Evolutionary conservation across 1,284 basidiomycete genomes (phyloP), one percentile per base, ranked within the genome.

Genomic region (Tilletia indica): DNA sequence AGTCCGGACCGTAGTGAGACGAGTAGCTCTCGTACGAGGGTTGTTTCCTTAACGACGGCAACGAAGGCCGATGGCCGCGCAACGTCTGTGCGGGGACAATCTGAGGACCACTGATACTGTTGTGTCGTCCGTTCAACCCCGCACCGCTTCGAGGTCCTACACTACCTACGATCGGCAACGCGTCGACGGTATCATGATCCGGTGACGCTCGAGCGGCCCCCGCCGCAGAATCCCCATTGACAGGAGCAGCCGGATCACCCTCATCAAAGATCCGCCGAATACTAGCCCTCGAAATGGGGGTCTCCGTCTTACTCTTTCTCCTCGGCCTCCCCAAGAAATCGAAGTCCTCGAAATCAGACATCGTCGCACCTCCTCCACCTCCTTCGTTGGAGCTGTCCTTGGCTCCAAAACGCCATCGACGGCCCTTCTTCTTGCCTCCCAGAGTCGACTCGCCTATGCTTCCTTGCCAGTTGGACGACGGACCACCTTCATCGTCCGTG

Each of bases 91-190:
- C 31, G 16, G 61, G 61, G 12, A n/a, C 21, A 9, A 16, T 39
- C 36, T 64, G 61, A 4, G 61, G 12, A 34, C 56, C 56, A 39
- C 61, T 42, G 34, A 64, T 64, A 16, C 61, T 64, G 61, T 64
- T 64, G 16, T 64, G 61, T 16, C 61, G 61, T 64, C 61, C 61
- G 38, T 19, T 42, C 16, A 64, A 14, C 25, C 58, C 58, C 16
- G 58, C 34, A 19, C 61, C 61, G 34, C 61, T 64, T 16, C 61
- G 31, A 11, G 31, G 36, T 11, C 61, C 34, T 4, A 64, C 11
- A 21, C 14, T 64, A 34, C 61, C 61, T 4, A 64, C 61, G 12
- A 34, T 64, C 31, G 61, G 61, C 61, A 64, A 64, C 16, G 61
- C 61, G 5, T 64, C 61, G 36, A 64, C 16, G 8, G 34, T 64